Evolutionary conservation across 2,329 filamentous ascomycete species (phyloP).

Genomic region (Pseudogymnoascus sp.): DNA sequence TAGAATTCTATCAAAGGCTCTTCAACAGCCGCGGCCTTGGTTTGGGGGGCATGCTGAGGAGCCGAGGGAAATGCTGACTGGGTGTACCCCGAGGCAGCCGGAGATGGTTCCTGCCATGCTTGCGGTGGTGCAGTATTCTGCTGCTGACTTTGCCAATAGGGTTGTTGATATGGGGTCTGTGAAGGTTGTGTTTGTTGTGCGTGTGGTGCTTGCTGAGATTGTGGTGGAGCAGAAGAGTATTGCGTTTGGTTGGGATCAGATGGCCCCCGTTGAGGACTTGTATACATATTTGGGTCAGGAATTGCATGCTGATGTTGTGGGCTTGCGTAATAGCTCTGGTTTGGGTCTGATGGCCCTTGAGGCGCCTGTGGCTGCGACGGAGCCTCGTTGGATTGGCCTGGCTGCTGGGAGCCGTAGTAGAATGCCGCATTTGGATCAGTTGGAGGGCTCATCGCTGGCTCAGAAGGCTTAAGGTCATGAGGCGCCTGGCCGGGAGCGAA

Average conservation of each 20-base stretch:
- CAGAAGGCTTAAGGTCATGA: constrained; percentile 28
- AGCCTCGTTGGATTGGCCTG: constrained; percentile 9
- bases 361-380: background rate
- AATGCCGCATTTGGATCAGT: constrained; percentile 49
- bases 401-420: constrained; percentile 41
- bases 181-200: constrained; percentile 17
- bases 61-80: constrained; percentile 59
- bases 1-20: constrained; percentile 75
- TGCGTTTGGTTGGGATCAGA: constrained; percentile 14
- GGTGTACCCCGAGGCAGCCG: constrained; percentile 42
- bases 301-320: constrained; percentile 2
- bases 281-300: constrained; percentile 10
- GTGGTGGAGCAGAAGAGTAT: constrained; percentile 17
- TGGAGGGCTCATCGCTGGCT: constrained; percentile 29
- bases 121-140: constrained; percentile 34
- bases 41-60: constrained; percentile 51
- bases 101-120: constrained; percentile 29
- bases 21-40: constrained; percentile 53
- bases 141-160: constrained; percentile 43
- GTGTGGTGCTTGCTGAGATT: constrained; percentile 22
- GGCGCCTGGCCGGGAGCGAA: constrained; percentile 29
- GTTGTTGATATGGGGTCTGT: constrained; percentile 29
- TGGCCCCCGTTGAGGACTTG: constrained; percentile 26
- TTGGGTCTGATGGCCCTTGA: constrained; percentile 10
- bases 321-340: background rate